Base-by-base conservation (phyloP, 1,139 yeast genomes). In the Entelexis paramagnoliae region DNA sequence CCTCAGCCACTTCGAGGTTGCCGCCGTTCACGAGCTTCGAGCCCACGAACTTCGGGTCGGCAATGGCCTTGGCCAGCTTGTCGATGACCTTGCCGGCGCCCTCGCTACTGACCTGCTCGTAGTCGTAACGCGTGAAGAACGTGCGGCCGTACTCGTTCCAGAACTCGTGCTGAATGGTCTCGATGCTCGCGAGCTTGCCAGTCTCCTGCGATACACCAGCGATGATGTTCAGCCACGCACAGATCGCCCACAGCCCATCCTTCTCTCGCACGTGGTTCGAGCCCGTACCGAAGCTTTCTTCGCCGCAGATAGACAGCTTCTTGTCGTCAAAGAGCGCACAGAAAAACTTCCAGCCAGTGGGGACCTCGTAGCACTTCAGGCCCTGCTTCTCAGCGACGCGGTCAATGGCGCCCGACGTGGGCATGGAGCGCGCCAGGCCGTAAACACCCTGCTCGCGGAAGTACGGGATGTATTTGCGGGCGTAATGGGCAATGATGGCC, bases 261-360 rank as follows among this genome's bases (percentile, higher is more conserved):
- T 91, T 91, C 69, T 91, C 98, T 67, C 98, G 83, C 58, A 93
- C 84, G 66, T 91, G 98, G 71, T 91, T 84, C 24, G 96, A 87
- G 41, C 98, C 98, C 28, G 98, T 91, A 64, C 98, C 98, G 63
- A 91, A 91, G 42, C 95, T 83, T 71, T 91, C 98, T 71, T 91
- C 98, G 60, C 98, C 98, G 71, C 98, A 93, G 63, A 91, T 91
- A 57, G 96, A 85, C 64, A 91, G 76, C 70, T 88, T 88, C 63
- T 86, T 79, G 46, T 94, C 89, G 66, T 91, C 98, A 63, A 91
- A 91, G 59, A 91, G 73, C 7, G 95, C 89, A 69, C 97, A 88
- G 77, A 91, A 91, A 66, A 91, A 91, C 70, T 91, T 91, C 98
- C 98, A 91, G 40, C 98, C 98, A 20, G 98, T 91, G 55, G 98